A percentile compares a stretch with the other conserved stretches of the same genome.
These are phyloP conservation scores for button mushroom (Agaricus bisporus) DNA, from an alignment of 768 basidiomycete species.

Conservation along the genomic window DNA sequence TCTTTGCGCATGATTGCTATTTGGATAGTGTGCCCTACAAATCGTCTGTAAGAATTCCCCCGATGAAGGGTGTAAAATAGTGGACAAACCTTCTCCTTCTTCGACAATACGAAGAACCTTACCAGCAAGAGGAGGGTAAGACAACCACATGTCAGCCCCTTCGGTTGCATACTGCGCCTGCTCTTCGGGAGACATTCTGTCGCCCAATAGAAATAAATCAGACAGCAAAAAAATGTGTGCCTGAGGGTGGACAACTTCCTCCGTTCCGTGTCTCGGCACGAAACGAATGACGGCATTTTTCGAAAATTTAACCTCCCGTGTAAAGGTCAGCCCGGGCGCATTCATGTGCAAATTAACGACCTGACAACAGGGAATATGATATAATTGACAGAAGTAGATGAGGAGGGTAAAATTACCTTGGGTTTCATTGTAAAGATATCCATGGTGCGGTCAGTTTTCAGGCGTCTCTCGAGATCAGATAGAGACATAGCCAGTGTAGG, in stretches of 20 bases:
- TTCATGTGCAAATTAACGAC: slow-evolving; percentile 87
- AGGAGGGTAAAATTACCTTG: slow-evolving; percentile 45
- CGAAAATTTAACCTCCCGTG: slow-evolving; percentile 69
- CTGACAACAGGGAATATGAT: slow-evolving; percentile 31
- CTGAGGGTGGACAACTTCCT: slow-evolving; percentile 67
- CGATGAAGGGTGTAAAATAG: not conserved
- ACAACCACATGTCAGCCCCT: slow-evolving; percentile 83
- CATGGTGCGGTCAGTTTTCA: slow-evolving; percentile 72
- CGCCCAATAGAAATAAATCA: slow-evolving; percentile 88
- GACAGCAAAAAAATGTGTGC: slow-evolving; percentile 87
- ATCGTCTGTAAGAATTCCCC: slow-evolving; percentile 1
- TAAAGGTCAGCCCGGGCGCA: slow-evolving; percentile 72
- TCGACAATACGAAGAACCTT: slow-evolving; percentile 79
- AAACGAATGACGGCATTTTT: slow-evolving; percentile 71
- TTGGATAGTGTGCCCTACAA: slow-evolving; percentile 62
- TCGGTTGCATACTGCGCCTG: slow-evolving; percentile 39
- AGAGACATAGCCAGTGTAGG: slow-evolving; percentile 55
- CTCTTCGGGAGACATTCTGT: slow-evolving; percentile 72
- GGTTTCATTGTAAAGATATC: slow-evolving; percentile 96
- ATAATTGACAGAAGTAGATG: not conserved
- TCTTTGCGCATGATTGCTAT: slow-evolving; percentile 89
- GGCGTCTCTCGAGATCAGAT: slow-evolving; percentile 72
- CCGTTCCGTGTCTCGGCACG: slow-evolving; percentile 66
- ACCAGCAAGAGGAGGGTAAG: slow-evolving; percentile 92
- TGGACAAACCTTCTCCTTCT: slow-evolving; percentile 49